Conservation (phyloP, 306 rosid species). For the Heteromeles arbutifolia region DNA sequence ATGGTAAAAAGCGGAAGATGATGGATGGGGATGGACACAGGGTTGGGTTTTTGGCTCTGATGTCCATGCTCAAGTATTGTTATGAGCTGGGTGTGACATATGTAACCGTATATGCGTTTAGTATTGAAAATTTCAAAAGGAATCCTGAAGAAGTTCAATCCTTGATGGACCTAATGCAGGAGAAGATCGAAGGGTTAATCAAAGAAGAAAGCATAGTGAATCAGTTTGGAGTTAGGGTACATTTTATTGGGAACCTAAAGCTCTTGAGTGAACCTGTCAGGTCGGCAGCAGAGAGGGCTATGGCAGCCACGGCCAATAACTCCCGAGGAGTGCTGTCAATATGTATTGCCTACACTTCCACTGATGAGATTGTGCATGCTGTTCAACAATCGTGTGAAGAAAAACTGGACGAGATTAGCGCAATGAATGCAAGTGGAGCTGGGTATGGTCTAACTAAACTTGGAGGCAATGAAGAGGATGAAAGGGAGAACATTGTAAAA, state of each 20-base stretch:
- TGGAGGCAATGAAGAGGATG: conserved; percentile 6
- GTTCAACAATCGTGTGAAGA: conserved; percentile 32
- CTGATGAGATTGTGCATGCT: conserved; percentile 43
- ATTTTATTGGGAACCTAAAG: conserved; percentile 32
- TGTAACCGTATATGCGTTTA: conserved; percentile 33
- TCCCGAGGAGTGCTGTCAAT: conserved; percentile 24
- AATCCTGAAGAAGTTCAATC: conserved; percentile 30
- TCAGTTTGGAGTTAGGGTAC: conserved; percentile 25
- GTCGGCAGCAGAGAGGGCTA: conserved; percentile 32
- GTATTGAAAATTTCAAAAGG: conserved; percentile 35
- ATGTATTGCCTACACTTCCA: conserved; percentile 40
- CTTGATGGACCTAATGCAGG: conserved; percentile 38
- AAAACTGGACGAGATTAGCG: conserved; percentile 25
- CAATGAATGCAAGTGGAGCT: background rate
- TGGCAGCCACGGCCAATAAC: conserved; percentile 36
- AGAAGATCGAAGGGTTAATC: conserved; percentile 29
- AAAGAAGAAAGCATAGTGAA: conserved; percentile 26
- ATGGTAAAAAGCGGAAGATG: conserved; percentile 18
- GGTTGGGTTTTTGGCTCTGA: conserved; percentile 24
- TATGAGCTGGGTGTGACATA: conserved; percentile 32
- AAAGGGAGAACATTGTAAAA: conserved; percentile 6
- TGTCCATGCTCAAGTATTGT: conserved; percentile 30
- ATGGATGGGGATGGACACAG: conserved; percentile 21
- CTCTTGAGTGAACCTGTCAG: conserved; percentile 31
- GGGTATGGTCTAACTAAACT: conserved; percentile 3